These are phyloP conservation scores for Metarhizium brunneum DNA, from an alignment of 2,329 filamentous ascomycete genomes.

Conservation along the genomic window DNA sequence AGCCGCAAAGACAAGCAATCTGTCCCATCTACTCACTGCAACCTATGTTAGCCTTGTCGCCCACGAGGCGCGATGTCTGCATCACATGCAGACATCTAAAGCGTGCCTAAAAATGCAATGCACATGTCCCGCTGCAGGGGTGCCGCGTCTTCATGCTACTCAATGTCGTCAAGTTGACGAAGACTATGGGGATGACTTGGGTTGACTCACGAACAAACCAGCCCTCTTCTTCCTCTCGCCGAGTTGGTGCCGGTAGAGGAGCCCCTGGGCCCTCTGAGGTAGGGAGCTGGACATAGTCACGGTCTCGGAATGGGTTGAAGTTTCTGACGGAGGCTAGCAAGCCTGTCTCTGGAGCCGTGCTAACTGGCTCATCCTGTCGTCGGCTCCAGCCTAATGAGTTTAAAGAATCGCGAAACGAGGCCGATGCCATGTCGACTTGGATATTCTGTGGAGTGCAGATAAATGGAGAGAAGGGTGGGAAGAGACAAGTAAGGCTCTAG, in stretches of 20 bases:
- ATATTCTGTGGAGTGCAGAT: background rate
- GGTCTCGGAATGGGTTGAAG: conserved; percentile 77
- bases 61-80: conserved; percentile 31
- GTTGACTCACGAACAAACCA: conserved; percentile 83
- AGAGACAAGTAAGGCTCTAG: conserved; percentile 3
- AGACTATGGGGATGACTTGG: background rate
- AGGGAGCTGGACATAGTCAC: conserved; percentile 84
- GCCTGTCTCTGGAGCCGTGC: conserved; percentile 59
- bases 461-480: background rate
- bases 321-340: conserved; percentile 74
- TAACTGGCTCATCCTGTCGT: conserved; percentile 69
- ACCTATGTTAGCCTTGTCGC: conserved; percentile 25
- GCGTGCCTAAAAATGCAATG: conserved; percentile 25
- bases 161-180: conserved; percentile 10
- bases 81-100: conserved; percentile 31
- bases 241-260: conserved; percentile 71
- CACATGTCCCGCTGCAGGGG: conserved; percentile 39
- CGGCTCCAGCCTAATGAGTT: conserved; percentile 93
- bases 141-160: conserved; percentile 17
- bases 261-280: conserved; percentile 76
- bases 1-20: conserved; percentile 80
- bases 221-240: conserved; percentile 89
- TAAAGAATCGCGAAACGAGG: conserved; percentile 87
- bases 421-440: conserved; percentile 61
- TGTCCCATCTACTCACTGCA: conserved; percentile 94